Conservation (phyloP, 2,329 filamentous ascomycete genomes). For the Chaetomiaceae sp. region DNA sequence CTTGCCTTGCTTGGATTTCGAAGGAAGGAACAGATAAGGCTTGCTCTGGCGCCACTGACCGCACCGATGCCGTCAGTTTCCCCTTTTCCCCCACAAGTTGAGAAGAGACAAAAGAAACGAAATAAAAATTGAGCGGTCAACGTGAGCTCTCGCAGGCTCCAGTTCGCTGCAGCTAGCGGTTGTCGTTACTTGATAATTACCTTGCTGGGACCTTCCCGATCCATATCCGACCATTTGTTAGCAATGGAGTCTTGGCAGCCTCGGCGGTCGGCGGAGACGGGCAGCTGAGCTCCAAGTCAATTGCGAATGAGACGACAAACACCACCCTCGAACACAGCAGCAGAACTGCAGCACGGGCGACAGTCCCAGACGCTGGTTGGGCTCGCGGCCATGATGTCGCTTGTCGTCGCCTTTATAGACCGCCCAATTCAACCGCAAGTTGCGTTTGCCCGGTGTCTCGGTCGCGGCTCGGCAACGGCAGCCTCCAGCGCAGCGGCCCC, state of each 20-base stretch:
- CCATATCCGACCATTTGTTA: conserved; percentile 14
- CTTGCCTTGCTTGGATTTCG: background rate
- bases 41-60: background rate
- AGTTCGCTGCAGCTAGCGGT: conserved; percentile 26
- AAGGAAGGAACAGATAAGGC: conserved; percentile 5
- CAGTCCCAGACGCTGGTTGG: conserved; percentile 10
- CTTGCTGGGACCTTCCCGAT: conserved; percentile 25
- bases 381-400: background rate
- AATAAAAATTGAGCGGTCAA: conserved; percentile 8
- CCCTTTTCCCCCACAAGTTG: background rate
- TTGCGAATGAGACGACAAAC: background rate
- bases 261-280: conserved; percentile 9
- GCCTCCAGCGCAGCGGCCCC: background rate
- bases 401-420: background rate
- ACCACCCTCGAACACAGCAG: background rate
- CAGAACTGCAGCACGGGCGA: conserved; percentile 9
- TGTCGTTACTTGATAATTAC: conserved; percentile 27
- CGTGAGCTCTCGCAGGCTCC: conserved; percentile 13
- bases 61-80: conserved; percentile 6
- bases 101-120: background rate
- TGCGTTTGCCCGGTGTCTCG: background rate
- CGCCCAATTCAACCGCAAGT: background rate
- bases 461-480: background rate
- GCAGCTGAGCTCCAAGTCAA: no score
- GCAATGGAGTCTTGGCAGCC: conserved; percentile 19